Evolutionary conservation across 2,329 filamentous ascomycete genomes (phyloP), one percentile per base, ranked within the genome.

Genomic region (Lasiodiplodia sp.): DNA sequence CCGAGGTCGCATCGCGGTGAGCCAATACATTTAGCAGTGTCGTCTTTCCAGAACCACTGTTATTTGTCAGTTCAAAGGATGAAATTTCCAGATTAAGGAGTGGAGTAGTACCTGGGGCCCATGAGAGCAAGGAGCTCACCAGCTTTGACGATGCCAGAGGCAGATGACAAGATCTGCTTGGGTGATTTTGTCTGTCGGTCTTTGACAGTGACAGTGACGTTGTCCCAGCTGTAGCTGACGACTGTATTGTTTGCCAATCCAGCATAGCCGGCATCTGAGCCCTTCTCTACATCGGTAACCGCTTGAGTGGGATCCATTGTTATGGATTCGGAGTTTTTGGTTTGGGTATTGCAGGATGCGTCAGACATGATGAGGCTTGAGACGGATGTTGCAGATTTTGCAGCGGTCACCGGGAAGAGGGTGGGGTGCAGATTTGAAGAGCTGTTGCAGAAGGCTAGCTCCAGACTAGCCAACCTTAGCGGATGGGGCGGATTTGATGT

Each of bases 1-100:
- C 85, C 0, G 87, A 83, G 0, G 84, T 83, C 14, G 83, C 82
- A 70, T 82, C 82, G 70, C 90, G 84, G 68, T 88, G 87, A 7
- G 93, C 92, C 16, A 96, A 87, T 5, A 92, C 88, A 76, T 96
- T 94, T 44, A 97, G 85, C 0, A 97, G 85, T 0, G 93, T 96
- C 0, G 93, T 96, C 79, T 97, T 97, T 63, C 93, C 93, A 68
- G 88, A 84, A 72, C 83, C 83, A 74, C 82, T 84, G 67, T 51
- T 23, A 52, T 21, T 28, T 40, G 49, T 65, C 23, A 53, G 49
- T 18, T 8, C 10, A 11, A 47, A 3, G 16, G 11, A 23, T 34
- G 4, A 16, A 23, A 3, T 21, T 55, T 23, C 34, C 34, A 31
- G 16, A 51, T 23, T 1, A 49, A 10, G 58, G 2, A 21, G 18